Percentiles rank a stretch among this genome's conserved stretches.
Evolutionary conservation across 305 asterid species (phyloP).

Genomic region (Rubia peregrina): DNA sequence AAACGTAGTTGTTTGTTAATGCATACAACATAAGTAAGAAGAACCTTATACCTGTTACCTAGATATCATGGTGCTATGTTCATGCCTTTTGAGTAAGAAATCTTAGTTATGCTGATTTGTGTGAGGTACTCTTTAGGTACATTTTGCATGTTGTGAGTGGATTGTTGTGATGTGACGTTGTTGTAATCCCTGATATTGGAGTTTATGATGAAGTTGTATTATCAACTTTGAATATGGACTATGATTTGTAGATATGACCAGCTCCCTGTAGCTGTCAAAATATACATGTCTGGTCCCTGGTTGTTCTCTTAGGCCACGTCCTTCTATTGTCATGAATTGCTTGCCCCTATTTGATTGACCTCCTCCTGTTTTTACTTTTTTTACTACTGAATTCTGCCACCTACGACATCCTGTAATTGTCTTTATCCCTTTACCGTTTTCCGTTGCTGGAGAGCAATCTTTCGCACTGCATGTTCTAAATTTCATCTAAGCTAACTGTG

Average conservation of each 20-base stretch:
- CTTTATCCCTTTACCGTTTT: no score
- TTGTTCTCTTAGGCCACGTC: no score
- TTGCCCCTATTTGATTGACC: no score
- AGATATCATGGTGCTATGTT: neutral
- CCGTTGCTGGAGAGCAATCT: no score
- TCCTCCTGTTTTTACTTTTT: no score
- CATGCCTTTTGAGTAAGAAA: neutral
- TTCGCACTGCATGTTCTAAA: no score
- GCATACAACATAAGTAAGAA: neutral
- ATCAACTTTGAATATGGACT: conserved; percentile 10
- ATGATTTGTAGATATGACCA: conserved; percentile 37
- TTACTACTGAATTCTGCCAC: no score
- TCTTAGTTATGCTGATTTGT: neutral
- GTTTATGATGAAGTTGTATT: neutral
- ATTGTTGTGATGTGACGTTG: neutral
- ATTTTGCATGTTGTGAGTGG: neutral
- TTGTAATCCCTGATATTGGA: neutral
- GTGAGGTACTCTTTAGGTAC: neutral
- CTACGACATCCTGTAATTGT: no score
- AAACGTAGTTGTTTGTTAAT: neutral
- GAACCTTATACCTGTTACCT: neutral
- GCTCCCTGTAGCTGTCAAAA: conserved; percentile 46
- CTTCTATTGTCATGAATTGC: no score
- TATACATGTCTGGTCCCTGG: no score
- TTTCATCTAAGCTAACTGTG: no score